These are phyloP conservation scores for Aspergillus tamarii DNA, from an alignment of 2,329 filamentous ascomycete genomes.

Conservation along the genomic window DNA sequence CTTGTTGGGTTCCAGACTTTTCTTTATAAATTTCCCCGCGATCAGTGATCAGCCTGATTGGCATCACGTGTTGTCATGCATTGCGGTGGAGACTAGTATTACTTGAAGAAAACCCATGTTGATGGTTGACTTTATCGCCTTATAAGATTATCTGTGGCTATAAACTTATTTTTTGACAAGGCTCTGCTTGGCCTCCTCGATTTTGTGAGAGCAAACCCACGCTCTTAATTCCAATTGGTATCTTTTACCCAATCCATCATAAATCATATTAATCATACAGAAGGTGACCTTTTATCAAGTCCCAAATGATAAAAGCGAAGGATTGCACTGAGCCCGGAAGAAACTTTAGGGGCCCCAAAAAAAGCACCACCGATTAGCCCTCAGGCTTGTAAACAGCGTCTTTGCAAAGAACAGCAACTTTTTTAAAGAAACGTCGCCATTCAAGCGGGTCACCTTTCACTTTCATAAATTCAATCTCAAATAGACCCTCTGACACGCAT, in stretches of 20 bases:
- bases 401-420: constrained; percentile 83
- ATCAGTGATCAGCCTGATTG: constrained; percentile 19
- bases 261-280: constrained; percentile 23
- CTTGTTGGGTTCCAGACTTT: constrained; percentile 7
- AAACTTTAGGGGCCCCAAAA: neutral
- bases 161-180: neutral
- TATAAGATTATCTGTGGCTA: neutral
- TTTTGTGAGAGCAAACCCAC: neutral
- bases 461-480: constrained; percentile 91
- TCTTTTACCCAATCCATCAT: constrained; percentile 15
- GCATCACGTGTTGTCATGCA: constrained; percentile 17
- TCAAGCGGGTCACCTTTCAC: constrained; percentile 93
- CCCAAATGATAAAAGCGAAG: constrained; percentile 3
- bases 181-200: neutral
- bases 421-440: constrained; percentile 97
- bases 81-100: neutral
- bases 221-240: neutral
- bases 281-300: constrained; percentile 4
- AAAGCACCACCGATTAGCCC: constrained; percentile 23
- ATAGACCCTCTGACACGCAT: constrained; percentile 59
- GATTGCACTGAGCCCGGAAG: neutral
- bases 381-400: constrained; percentile 74
- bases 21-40: constrained; percentile 17
- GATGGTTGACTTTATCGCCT: neutral
- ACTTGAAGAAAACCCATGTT: neutral